These are phyloP conservation scores for Paramecium primaurelia DNA, from an alignment of 73 alveolate genomes.

Conservation along the genomic window DNA sequence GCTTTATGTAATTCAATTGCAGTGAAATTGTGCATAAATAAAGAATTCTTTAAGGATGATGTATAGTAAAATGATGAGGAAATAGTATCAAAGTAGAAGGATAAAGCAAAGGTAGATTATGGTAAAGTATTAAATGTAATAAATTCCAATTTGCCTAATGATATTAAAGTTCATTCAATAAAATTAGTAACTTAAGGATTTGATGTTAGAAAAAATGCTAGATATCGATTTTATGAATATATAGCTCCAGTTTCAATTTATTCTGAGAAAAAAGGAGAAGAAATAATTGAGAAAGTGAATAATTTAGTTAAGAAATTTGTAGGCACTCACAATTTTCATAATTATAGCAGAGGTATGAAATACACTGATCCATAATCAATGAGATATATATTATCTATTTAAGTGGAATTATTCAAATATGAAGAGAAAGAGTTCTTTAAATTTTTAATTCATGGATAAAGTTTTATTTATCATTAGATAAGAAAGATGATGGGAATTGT, in stretches of 20 bases:
- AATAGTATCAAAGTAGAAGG: conserved; percentile 49
- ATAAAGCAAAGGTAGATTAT: conserved; percentile 55
- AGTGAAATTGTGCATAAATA: conserved; percentile 64
- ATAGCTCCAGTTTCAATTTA: conserved; percentile 77
- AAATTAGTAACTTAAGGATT: conserved; percentile 77
- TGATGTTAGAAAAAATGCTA: conserved; percentile 85
- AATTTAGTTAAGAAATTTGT: conserved; percentile 66
- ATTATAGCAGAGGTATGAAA: conserved; percentile 83
- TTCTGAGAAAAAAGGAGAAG: conserved; percentile 67
- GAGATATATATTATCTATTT: conserved; percentile 78
- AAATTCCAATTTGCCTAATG: conserved; percentile 80
- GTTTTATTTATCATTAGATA: conserved; percentile 94
- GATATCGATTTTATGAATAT: conserved; percentile 89
- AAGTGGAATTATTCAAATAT: conserved; percentile 66
- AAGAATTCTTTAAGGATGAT: conserved; percentile 35
- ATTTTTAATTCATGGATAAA: conserved; percentile 84
- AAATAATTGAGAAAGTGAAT: conserved; percentile 66
- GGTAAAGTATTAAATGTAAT: conserved; percentile 68
- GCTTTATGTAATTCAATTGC: conserved; percentile 79
- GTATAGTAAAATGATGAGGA: conserved; percentile 4
- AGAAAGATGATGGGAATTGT: conserved; percentile 95
- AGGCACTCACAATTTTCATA: conserved; percentile 93
- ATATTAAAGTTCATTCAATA: conserved; percentile 77
- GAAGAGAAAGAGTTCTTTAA: conserved; percentile 76
- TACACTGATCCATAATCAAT: conserved; percentile 78